Evolutionary conservation across 1,139 yeast genomes (phyloP), one percentile per base, ranked within the genome.

Genomic region (Wickerhamiella pararugosa): DNA sequence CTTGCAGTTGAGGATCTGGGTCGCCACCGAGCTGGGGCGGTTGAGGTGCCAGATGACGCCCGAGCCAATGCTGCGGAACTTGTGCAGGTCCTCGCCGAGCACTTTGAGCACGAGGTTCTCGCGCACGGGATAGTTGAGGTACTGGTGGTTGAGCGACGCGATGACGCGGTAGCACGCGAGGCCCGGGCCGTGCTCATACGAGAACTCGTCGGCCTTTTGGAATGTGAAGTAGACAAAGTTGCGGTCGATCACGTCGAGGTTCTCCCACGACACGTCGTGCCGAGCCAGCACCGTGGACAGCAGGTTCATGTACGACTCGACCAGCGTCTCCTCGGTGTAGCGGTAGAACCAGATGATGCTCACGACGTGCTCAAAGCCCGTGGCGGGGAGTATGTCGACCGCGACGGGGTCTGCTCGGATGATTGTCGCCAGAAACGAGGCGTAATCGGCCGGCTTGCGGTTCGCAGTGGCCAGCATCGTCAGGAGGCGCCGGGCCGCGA

Each of bases 1-100:
- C 58, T 86, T 87, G 53, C 87, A 67, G 53, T 82, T 81, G 64
- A 86, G 71, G 6, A 86, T 77, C 51, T 81, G 84, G 44, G 82
- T 63, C 39, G 83, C 73, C 33, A 71, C 69, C 47, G 87, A 86
- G 43, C 72, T 73, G 50, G 79, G 86, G 46, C 97, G 66, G 57
- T 87, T 87, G 56, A 87, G 71, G 53, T 81, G 75, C 49, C 76
- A 62, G 21, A 77, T 65, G 31, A 77, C 54, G 39, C 74, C 64
- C 47, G 75, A 77, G 27, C 71, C 71, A 53, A 77, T 73, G 35
- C 65, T 61, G 40, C 69, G 67, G 41, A 69, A 73, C 15, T 61
- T 52, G 26, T 50, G 48, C 8, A 54, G 50, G 21, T 49, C 45
- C 8, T 38, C 32, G 15, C 46, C 47, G 36, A 62, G 47, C 15